phyloP scores from a whole-genome alignment of 2,329 filamentous ascomycete species.

The Fusarium sulawesiense region DNA sequence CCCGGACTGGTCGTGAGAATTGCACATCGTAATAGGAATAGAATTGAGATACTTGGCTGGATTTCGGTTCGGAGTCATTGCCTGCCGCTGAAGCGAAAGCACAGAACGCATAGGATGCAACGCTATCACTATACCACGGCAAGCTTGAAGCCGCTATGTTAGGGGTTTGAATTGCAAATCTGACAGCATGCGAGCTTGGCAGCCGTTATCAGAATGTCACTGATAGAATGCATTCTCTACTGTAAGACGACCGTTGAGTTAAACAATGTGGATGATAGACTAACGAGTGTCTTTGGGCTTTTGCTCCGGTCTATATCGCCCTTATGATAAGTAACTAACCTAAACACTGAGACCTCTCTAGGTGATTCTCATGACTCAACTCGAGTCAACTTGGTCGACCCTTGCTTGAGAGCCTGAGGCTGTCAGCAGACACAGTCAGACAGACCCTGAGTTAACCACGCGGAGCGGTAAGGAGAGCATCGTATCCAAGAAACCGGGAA shows the following conservation, averaged over 20 bases:
- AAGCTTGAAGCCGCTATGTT: slow-evolving; percentile 16
- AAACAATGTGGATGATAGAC: background rate
- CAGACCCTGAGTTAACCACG: slow-evolving; percentile 21
- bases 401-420: slow-evolving; percentile 4
- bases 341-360: slow-evolving; percentile 14
- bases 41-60: background rate
- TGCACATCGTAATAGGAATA: slow-evolving; percentile 8
- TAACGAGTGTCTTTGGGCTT: background rate
- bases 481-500: slow-evolving; percentile 15
- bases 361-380: slow-evolving; percentile 31
- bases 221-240: slow-evolving; percentile 5
- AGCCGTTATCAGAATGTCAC: slow-evolving; percentile 29
- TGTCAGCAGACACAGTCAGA: slow-evolving; percentile 32
- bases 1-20: slow-evolving; percentile 13
- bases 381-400: background rate
- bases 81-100: slow-evolving; percentile 32
- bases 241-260: slow-evolving; percentile 9
- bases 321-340: background rate
- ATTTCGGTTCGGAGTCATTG: background rate
- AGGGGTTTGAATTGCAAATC: slow-evolving; percentile 24
- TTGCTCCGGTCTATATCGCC: background rate
- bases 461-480: slow-evolving; percentile 12
- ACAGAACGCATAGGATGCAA: slow-evolving; percentile 18
- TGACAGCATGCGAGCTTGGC: slow-evolving; percentile 20
- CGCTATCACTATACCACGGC: slow-evolving; percentile 19